Percentiles rank a stretch among this genome's conserved stretches.
Conservation (phyloP, 192 early-diverging fungal genomes). For the Mortierella alpina region DNA sequence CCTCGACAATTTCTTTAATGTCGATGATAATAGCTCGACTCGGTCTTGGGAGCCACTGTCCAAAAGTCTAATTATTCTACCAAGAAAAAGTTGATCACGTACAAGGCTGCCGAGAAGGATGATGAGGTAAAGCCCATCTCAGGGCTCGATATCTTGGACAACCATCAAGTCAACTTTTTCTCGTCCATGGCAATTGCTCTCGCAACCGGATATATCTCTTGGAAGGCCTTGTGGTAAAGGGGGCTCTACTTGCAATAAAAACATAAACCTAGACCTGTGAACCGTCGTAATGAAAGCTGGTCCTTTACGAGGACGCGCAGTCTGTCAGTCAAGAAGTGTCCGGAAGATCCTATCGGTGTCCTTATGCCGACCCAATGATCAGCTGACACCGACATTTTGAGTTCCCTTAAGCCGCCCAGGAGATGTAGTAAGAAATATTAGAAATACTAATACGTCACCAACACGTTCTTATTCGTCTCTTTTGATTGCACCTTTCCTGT, state of each 20-base stretch:
- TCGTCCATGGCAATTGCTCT: slow-evolving; percentile 67
- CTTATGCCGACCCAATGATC: too few species aligned
- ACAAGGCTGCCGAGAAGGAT: slow-evolving; percentile 53
- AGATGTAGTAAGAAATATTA: too few species aligned
- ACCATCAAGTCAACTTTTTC: slow-evolving; percentile 86
- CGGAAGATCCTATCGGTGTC: too few species aligned
- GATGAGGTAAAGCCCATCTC: slow-evolving; percentile 66
- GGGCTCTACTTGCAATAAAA: not conserved
- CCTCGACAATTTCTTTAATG: not conserved
- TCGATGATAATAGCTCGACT: slow-evolving; percentile 70
- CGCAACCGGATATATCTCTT: slow-evolving; percentile 56
- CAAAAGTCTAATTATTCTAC: slow-evolving; percentile 80
- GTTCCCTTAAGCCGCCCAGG: too few species aligned
- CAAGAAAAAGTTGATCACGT: slow-evolving; percentile 65
- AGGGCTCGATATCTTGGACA: slow-evolving; percentile 79
- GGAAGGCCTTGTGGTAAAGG: slow-evolving; percentile 21
- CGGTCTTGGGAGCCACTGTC: slow-evolving; percentile 86
- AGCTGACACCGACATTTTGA: too few species aligned
- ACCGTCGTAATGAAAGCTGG: too few species aligned
- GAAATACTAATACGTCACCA: too few species aligned
- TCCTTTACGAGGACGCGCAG: too few species aligned
- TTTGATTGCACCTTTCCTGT: too few species aligned
- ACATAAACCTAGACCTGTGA: too few species aligned
- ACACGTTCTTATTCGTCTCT: too few species aligned
- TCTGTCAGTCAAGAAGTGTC: too few species aligned